Percentiles rank a stretch among this genome's conserved stretches.
phyloP scores from a whole-genome alignment of 1,284 basidiomycete genomes.

The Moesziomyces sp. region DNA sequence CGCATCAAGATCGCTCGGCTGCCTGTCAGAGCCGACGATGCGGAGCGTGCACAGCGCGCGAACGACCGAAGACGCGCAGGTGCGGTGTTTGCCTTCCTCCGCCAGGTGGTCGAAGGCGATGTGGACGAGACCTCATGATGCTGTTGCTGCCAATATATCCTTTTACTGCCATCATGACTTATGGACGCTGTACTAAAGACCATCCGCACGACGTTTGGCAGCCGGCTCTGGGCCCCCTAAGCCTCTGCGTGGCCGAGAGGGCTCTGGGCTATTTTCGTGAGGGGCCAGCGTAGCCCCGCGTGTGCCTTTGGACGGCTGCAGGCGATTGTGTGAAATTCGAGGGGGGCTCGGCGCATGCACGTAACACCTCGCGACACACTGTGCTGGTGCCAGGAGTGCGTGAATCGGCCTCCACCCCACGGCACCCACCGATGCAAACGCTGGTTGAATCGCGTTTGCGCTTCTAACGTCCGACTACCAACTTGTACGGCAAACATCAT shows the following conservation, averaged over 20 bases:
- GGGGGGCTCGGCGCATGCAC: too few relatives aligned
- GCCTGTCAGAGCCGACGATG: conserved; percentile 13
- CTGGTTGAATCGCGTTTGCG: too few relatives aligned
- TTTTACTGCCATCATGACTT: too few relatives aligned
- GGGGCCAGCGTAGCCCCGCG: too few relatives aligned
- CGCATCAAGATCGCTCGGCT: conserved; percentile 38
- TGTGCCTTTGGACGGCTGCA: too few relatives aligned
- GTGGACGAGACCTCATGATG: neutral
- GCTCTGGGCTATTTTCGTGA: too few relatives aligned
- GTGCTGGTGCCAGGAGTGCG: neutral
- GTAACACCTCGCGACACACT: too few relatives aligned
- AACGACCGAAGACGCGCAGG: conserved; percentile 38
- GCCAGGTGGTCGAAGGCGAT: conserved; percentile 32
- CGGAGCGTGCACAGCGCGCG: conserved; percentile 4
- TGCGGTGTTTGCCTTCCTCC: conserved; percentile 30
- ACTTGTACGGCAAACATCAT: conserved; percentile 6
- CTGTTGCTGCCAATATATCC: neutral
- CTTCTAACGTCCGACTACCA: neutral
- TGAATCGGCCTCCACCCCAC: neutral
- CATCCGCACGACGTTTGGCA: too few relatives aligned
- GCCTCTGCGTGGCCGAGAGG: too few relatives aligned
- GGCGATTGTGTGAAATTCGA: too few relatives aligned
- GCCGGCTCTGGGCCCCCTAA: too few relatives aligned
- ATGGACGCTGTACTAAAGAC: too few relatives aligned
- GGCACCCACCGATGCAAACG: neutral